Percentiles rank a stretch among this genome's conserved stretches.
These are phyloP conservation scores for Penstemon davidsonii DNA, from an alignment of 257 asterid species.

Conservation along the genomic window DNA sequence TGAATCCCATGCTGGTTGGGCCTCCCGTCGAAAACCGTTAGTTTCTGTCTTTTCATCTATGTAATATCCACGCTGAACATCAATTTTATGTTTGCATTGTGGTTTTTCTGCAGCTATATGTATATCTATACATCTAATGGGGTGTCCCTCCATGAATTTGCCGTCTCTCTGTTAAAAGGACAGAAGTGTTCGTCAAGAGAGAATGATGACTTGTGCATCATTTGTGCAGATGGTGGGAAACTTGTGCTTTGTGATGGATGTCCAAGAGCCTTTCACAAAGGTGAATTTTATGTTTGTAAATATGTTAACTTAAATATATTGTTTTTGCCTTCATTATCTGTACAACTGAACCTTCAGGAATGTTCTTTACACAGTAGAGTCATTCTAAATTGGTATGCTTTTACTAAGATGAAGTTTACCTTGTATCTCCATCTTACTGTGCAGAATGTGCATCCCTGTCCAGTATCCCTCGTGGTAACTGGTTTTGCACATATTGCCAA, in stretches of 20 bases:
- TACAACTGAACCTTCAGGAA: conserved; percentile 6
- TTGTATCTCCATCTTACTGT: conserved; percentile 31
- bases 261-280: conserved; percentile 99
- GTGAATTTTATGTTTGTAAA: conserved; percentile 42
- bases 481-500: conserved; percentile 96
- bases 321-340: background rate
- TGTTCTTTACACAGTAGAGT: background rate
- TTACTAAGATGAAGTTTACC: conserved; percentile 15
- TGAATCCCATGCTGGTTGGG: conserved; percentile 99
- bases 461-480: conserved; percentile 82
- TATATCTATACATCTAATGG: conserved; percentile 96
- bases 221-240: conserved; percentile 98
- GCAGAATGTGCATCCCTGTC: conserved; percentile 88
- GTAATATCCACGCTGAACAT: conserved; percentile 6
- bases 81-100: conserved; percentile 3
- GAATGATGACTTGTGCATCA: conserved; percentile 92
- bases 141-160: conserved; percentile 92
- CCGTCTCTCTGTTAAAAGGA: conserved; percentile 83
- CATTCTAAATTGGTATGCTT: conserved; percentile 18
- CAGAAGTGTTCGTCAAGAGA: conserved; percentile 68
- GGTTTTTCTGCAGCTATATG: conserved; percentile 70
- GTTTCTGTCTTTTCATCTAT: conserved; percentile 36
- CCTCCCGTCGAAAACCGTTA: conserved; percentile 94
- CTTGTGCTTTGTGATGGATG: conserved; percentile 99
- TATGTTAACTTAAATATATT: conserved; percentile 13